These are phyloP conservation scores for Panaeolus papilionaceus DNA, from an alignment of 768 basidiomycete genomes.

Conservation along the genomic window DNA sequence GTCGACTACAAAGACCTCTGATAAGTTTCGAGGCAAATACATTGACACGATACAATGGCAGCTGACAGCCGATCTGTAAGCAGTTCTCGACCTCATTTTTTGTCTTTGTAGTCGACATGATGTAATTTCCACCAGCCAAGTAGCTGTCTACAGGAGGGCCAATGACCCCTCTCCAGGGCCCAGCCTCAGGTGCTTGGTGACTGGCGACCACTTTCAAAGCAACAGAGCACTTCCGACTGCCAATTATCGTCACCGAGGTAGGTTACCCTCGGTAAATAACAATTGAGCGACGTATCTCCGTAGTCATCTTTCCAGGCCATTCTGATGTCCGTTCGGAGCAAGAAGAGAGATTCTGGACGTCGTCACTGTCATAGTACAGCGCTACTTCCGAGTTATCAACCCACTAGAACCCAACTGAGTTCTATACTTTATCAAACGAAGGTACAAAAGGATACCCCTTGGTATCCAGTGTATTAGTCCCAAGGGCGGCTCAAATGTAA, in stretches of 20 bases:
- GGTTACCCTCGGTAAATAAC: neutral
- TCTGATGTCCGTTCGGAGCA: conserved; percentile 4
- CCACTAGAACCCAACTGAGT: conserved; percentile 8
- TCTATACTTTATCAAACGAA: conserved; percentile 1
- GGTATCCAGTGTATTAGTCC: neutral
- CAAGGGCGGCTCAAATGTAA: too few species aligned
- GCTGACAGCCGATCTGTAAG: neutral
- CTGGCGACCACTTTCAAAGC: neutral
- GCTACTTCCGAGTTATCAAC: neutral
- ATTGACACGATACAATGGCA: too few species aligned
- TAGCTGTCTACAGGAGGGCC: neutral
- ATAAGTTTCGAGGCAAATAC: too few species aligned
- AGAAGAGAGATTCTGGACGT: conserved; percentile 5
- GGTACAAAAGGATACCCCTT: neutral
- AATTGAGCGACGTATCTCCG: neutral
- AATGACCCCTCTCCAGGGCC: neutral
- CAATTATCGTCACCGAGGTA: neutral
- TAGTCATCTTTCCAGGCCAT: conserved; percentile 5
- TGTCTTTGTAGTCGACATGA: neutral
- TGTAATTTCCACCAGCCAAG: neutral
- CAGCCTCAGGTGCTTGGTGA: conserved; percentile 5
- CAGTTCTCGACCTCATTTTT: neutral
- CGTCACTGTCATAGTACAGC: conserved; percentile 2
- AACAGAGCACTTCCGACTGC: neutral
- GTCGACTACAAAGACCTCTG: too few species aligned